A percentile compares a stretch with the other conserved stretches of the same genome.
These are phyloP conservation scores for Solanum stenotomum DNA, from an alignment of 257 asterid species.

Conservation along the genomic window DNA sequence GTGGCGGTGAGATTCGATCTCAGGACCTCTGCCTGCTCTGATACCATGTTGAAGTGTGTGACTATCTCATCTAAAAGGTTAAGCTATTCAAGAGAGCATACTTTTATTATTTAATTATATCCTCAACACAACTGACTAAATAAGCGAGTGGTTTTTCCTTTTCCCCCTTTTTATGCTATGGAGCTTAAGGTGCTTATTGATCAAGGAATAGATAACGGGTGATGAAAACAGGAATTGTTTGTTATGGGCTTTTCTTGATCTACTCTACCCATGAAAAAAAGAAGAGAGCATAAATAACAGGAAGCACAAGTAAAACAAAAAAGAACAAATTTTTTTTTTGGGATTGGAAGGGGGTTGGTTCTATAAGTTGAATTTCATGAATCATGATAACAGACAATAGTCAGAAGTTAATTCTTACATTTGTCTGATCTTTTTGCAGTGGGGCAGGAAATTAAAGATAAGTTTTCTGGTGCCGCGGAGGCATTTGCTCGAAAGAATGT, in stretches of 20 bases:
- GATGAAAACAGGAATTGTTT: background rate
- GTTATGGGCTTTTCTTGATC: background rate
- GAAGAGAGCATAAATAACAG: background rate
- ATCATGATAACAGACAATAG: background rate
- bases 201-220: background rate
- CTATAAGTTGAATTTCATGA: background rate
- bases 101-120: too few species aligned
- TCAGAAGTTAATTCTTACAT: background rate
- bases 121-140: background rate
- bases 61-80: too few species aligned
- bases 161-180: background rate
- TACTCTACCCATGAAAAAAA: background rate
- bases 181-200: background rate
- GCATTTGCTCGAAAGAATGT: constrained; percentile 45
- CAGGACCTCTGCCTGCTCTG: too few species aligned
- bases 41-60: too few species aligned
- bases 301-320: background rate
- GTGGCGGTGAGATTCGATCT: too few species aligned
- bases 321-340: background rate
- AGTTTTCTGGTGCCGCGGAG: constrained; percentile 48
- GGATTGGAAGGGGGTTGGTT: background rate
- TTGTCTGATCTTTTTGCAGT: constrained; percentile 11
- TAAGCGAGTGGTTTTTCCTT: background rate
- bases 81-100: too few species aligned
- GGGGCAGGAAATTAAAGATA: constrained; percentile 58